Conservation (phyloP, 371 early-diverging fungal genomes). For the Lichtheimia ramosa region DNA sequence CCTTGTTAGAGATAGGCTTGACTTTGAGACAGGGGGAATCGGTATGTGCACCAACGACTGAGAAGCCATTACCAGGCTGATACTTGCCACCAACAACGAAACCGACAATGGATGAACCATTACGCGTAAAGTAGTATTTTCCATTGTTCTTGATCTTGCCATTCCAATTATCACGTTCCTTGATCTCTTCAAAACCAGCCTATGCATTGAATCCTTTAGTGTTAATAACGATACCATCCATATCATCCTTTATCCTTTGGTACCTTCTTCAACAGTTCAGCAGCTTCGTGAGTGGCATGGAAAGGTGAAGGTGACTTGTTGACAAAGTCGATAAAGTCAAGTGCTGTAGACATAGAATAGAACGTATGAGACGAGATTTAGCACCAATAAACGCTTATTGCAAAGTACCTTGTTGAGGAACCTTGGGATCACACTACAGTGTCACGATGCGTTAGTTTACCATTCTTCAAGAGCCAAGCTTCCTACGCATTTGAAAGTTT, state of each 20-base stretch:
- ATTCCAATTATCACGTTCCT: constrained; percentile 85
- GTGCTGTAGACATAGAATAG: constrained; percentile 15
- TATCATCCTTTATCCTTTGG: not conserved
- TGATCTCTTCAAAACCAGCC: constrained; percentile 84
- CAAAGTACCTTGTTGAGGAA: not conserved
- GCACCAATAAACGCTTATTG: not conserved
- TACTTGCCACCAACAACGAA: constrained; percentile 92
- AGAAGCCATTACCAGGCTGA: constrained; percentile 81
- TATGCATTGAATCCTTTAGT: not conserved
- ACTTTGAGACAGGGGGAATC: constrained; percentile 97
- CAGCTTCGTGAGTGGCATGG: constrained; percentile 85
- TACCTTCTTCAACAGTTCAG: constrained; percentile 56
- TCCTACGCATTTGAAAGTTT: no score
- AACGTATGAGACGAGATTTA: not conserved
- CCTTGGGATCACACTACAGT: not conserved
- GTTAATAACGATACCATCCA: not conserved
- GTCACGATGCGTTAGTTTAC: no score
- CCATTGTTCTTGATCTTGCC: constrained; percentile 70
- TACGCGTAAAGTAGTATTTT: constrained; percentile 95
- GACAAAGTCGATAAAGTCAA: constrained; percentile 83
- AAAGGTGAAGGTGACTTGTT: constrained; percentile 93
- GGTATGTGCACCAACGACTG: constrained; percentile 94
- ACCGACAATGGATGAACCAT: constrained; percentile 87
- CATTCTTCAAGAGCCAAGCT: no score
- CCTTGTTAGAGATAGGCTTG: constrained; percentile 92